Percentiles rank a stretch among this genome's conserved stretches.
Evolutionary conservation across 805 yeast genomes (phyloP).

Genomic region (Wickerhamomyces bisporus): DNA sequence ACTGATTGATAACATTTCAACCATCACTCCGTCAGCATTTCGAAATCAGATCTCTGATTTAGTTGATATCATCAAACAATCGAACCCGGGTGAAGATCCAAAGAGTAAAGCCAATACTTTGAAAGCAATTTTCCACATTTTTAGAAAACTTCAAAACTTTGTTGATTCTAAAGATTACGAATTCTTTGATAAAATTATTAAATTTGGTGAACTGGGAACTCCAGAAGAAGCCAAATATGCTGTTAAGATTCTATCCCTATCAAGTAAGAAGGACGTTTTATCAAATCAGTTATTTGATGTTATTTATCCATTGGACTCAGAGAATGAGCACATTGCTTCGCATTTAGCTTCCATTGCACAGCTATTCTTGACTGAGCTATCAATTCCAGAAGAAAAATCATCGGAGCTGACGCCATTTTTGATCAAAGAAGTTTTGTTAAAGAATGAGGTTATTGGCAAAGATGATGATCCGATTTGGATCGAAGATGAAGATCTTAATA

Average conservation of each 20-base stretch:
- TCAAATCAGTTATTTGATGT: slow-evolving; percentile 33
- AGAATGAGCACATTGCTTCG: slow-evolving; percentile 39
- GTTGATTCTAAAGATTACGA: slow-evolving; percentile 36
- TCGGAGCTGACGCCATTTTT: slow-evolving; percentile 55
- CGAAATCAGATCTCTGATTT: slow-evolving; percentile 53
- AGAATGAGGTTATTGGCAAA: slow-evolving; percentile 37
- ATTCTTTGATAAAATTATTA: slow-evolving; percentile 41
- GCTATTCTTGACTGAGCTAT: slow-evolving; percentile 44
- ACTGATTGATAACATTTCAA: slow-evolving; percentile 54
- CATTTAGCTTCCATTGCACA: slow-evolving; percentile 59
- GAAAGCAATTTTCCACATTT: slow-evolving; percentile 56
- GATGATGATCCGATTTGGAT: slow-evolving; percentile 40
- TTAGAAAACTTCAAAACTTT: slow-evolving; percentile 43
- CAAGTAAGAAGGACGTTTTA: slow-evolving; percentile 36
- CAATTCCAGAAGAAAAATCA: slow-evolving; percentile 44
- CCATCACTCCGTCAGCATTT: slow-evolving; percentile 57
- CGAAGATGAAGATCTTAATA: slow-evolving; percentile 37
- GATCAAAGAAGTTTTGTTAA: slow-evolving; percentile 56
- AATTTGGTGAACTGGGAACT: slow-evolving; percentile 45
- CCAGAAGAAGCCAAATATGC: slow-evolving; percentile 64
- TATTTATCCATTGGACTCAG: slow-evolving; percentile 46
- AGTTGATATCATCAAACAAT: slow-evolving; percentile 31
- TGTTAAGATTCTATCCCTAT: slow-evolving; percentile 48
- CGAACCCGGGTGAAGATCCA: slow-evolving; percentile 19
- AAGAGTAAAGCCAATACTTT: slow-evolving; percentile 31